Percentiles rank a stretch among this genome's conserved stretches.
Conservation (phyloP, 2,329 filamentous ascomycete genomes). For the Cladobotryum mycophilum region DNA sequence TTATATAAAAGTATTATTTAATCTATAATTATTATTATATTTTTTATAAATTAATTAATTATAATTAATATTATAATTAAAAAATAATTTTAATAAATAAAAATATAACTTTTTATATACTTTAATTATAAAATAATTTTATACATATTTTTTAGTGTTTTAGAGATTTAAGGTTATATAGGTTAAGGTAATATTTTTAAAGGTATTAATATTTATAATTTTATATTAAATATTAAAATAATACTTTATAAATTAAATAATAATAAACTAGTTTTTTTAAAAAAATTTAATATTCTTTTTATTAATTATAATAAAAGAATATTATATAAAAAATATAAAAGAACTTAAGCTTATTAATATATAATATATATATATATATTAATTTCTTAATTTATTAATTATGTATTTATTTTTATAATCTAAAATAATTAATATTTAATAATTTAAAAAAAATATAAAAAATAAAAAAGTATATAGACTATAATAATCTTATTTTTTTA, state of each 20-base stretch:
- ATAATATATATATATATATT: neutral
- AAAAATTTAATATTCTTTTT: neutral
- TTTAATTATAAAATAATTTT: too few species aligned
- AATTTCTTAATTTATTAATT: neutral
- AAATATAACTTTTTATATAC: neutral
- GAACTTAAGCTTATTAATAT: neutral
- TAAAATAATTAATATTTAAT: too few species aligned
- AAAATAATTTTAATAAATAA: neutral
- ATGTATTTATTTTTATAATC: neutral
- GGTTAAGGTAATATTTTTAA: too few species aligned
- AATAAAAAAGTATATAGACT: neutral
- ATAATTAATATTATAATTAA: neutral
- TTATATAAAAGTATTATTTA: constrained; percentile 3
- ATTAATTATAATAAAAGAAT: neutral
- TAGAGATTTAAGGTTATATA: too few species aligned
- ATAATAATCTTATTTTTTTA: neutral
- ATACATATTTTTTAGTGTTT: constrained; percentile 1
- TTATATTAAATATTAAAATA: too few species aligned
- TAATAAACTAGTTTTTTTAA: too few species aligned
- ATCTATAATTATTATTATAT: too few species aligned
- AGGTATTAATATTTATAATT: too few species aligned
- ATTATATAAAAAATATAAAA: neutral
- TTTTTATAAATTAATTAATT: constrained; percentile 3
- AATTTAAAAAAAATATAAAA: neutral
- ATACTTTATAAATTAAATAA: too few species aligned